These are phyloP conservation scores for Termitomyces sp. DNA, from an alignment of 768 basidiomycete species.

Conservation along the genomic window DNA sequence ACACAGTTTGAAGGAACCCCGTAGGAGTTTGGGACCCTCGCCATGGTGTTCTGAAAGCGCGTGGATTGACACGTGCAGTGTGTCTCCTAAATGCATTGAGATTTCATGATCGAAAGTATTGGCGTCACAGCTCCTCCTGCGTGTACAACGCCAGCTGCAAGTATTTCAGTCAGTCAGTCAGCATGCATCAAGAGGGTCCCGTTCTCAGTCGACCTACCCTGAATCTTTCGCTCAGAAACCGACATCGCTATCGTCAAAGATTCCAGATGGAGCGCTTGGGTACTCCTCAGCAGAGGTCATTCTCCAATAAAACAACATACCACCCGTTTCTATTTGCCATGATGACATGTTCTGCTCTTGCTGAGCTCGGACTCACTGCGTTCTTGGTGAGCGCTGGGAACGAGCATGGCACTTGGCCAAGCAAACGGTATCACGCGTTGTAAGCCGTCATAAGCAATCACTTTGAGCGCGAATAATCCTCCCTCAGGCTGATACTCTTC, in stretches of 20 bases:
- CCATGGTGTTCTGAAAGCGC: background rate
- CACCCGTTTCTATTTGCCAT: conserved; percentile 58
- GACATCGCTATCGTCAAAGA: background rate
- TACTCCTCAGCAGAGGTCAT: conserved; percentile 21
- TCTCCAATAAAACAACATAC: conserved; percentile 44
- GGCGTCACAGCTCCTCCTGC: background rate
- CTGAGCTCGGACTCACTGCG: conserved; percentile 70
- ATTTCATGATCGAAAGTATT: background rate
- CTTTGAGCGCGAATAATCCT: background rate
- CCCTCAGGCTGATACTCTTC: conserved; percentile 46
- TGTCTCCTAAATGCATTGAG: background rate
- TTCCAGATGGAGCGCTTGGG: conserved; percentile 6
- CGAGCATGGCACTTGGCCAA: conserved; percentile 55
- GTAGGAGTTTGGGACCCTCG: background rate
- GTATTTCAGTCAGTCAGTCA: conserved; percentile 2
- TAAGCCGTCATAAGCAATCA: conserved; percentile 24
- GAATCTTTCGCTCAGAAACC: conserved; percentile 1
- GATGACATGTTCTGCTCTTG: conserved; percentile 61
- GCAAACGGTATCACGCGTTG: conserved; percentile 58
- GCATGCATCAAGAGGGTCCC: conserved; percentile 1
- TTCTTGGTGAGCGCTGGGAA: conserved; percentile 70
- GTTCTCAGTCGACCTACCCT: background rate
- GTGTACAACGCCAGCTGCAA: background rate
- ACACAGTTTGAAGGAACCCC: background rate
- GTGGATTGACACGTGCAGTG: background rate